These are phyloP conservation scores for Alternaria alternata DNA, from an alignment of 2,329 filamentous ascomycete genomes.

Conservation along the genomic window DNA sequence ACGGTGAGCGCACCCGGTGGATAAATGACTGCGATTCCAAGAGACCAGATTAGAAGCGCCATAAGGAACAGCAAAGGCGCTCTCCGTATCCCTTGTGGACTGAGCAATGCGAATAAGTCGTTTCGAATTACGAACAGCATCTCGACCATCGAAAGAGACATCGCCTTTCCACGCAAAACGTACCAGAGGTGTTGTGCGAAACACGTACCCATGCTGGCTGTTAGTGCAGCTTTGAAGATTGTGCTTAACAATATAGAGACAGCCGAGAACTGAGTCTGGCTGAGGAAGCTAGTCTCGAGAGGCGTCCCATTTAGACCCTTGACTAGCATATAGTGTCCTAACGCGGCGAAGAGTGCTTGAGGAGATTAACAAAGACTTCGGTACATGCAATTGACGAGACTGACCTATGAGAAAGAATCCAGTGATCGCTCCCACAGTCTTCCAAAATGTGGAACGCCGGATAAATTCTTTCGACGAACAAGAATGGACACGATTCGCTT, in stretches of 20 bases:
- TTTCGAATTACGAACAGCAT: not conserved
- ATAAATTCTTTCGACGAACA: not conserved
- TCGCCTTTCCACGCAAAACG: not conserved
- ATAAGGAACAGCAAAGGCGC: not conserved
- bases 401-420: not conserved
- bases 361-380: rapidly evolving
- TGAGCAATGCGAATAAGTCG: not conserved
- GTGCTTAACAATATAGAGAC: not conserved
- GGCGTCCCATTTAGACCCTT: rapidly evolving
- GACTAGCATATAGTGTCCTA: not conserved
- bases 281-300: not conserved
- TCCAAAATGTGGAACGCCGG: not conserved
- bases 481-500: rapidly evolving
- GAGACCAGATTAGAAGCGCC: not conserved
- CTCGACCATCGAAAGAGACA: not conserved
- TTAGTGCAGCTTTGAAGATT: not conserved
- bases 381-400: not conserved
- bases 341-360: not conserved
- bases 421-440: not conserved
- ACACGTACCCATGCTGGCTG: not conserved
- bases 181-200: not conserved
- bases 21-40: not conserved
- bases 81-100: not conserved
- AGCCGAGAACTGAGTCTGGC: not conserved
- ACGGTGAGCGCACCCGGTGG: not conserved